These are phyloP conservation scores for Haplosporangium gracile DNA, from an alignment of 192 early-diverging fungal genomes.

Conservation along the genomic window DNA sequence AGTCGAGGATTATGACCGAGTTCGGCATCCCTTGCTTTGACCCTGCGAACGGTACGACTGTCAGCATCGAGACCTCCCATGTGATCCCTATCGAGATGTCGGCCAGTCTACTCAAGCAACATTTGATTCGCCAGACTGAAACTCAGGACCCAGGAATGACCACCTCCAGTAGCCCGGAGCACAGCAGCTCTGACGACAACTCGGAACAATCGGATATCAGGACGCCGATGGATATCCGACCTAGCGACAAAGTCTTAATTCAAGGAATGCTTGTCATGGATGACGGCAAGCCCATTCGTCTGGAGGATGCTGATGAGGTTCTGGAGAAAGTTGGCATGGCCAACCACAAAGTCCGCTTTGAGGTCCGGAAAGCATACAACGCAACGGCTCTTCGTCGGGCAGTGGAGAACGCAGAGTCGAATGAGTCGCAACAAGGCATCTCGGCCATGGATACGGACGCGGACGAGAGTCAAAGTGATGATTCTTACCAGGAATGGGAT, in stretches of 20 bases:
- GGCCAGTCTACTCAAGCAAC: slow-evolving; percentile 60
- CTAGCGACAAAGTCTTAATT: slow-evolving; percentile 56
- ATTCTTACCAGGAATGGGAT: slow-evolving; percentile 34
- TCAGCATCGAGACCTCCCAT: slow-evolving; percentile 76
- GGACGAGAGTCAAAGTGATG: neutral
- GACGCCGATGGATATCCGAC: slow-evolving; percentile 21
- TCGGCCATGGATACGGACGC: slow-evolving; percentile 10
- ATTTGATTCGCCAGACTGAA: slow-evolving; percentile 46
- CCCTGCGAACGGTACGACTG: slow-evolving; percentile 89
- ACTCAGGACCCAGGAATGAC: slow-evolving; percentile 24
- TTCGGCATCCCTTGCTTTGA: slow-evolving; percentile 86
- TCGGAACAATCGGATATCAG: slow-evolving; percentile 5
- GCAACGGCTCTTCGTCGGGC: slow-evolving; percentile 34
- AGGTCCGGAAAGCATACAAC: slow-evolving; percentile 53
- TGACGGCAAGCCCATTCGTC: slow-evolving; percentile 49
- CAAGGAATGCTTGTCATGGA: slow-evolving; percentile 62
- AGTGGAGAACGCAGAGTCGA: slow-evolving; percentile 33
- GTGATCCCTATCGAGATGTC: slow-evolving; percentile 74
- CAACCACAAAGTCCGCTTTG: slow-evolving; percentile 54
- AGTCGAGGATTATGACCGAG: slow-evolving; percentile 85
- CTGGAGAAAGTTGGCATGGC: slow-evolving; percentile 42
- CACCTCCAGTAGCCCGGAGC: slow-evolving; percentile 28
- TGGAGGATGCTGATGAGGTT: slow-evolving; percentile 56
- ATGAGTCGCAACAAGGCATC: neutral
- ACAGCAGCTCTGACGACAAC: slow-evolving; percentile 31